These are phyloP conservation scores for Posidonia oceanica DNA, from an alignment of 116 monocot genomes.

Conservation along the genomic window DNA sequence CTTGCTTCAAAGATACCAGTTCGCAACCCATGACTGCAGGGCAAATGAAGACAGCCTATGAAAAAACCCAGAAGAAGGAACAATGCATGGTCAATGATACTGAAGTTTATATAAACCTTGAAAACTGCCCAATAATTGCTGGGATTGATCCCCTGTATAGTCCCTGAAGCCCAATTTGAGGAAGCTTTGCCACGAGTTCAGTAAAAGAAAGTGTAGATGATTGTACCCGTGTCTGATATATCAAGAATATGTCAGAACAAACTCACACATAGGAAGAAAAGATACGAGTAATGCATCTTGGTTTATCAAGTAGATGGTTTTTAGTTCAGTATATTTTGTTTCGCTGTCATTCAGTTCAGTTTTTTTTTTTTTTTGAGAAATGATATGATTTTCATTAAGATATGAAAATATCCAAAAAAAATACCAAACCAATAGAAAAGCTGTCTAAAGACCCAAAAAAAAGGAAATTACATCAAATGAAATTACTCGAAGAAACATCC, in stretches of 20 bases:
- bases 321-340: no score
- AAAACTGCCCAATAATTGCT: constrained; percentile 97
- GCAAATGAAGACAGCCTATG: neutral
- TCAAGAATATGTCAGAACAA: neutral
- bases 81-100: neutral
- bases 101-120: constrained; percentile 38
- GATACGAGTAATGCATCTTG: neutral
- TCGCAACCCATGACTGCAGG: constrained; percentile 75
- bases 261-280: neutral
- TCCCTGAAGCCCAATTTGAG: constrained; percentile 81
- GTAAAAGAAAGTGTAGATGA: constrained; percentile 96
- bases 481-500: no score
- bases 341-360: no score
- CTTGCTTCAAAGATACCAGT: constrained; percentile 98
- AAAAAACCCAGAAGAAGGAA: neutral
- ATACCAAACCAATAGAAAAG: no score
- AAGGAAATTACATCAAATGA: no score
- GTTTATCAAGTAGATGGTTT: neutral
- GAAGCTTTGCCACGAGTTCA: constrained; percentile 76
- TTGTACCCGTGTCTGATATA: constrained; percentile 84
- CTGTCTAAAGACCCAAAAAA: no score
- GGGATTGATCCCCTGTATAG: constrained; percentile 93
- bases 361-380: no score
- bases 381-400: no score
- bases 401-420: no score